Base-by-base conservation (phyloP, 306 rosid species). In the Rubus idaeus region DNA sequence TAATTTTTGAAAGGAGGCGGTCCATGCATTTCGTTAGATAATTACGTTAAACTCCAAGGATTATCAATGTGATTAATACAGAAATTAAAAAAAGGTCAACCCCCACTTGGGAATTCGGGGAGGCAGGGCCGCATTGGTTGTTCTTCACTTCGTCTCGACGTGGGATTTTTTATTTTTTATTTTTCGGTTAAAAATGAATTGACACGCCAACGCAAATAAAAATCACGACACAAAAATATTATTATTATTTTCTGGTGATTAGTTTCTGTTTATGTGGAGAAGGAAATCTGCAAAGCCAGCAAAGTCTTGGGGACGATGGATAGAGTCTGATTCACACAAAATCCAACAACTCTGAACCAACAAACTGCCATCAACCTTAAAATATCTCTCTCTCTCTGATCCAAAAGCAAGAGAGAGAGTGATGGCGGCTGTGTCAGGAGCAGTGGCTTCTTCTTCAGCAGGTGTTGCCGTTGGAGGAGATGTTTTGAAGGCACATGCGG, bases 401-500 rank as follows among this genome's bases (percentile, higher is more conserved):
- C 4, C 17, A 60, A 68, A 74, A 68, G 16, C 70, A 68, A 39
- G 68, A 21, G 69, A 42, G 57, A 62, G 62, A 39, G 78, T 44
- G 42, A 76, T 46, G 61, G 69, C 82, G 55, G 77, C 39, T 61
- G 67, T 13, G 61, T 10, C 60, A 73, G 90, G 86, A 35, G 64
- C 75, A 18, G 80, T 68, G 62, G 84, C 82, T 57, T 39, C 14
- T 39, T 18, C 68, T 44, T 63, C 76, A 58, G 86, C 58, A 51
- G 86, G 58, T 12, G 80, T 51, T 11, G 83, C 74, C 13, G 60
- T 57, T 5, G 70, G 78, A 0, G 87, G 78, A 67, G 93, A 91
- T 21, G 44, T 75, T 40, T 77, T 82, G 93, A 90, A 81, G 82
- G 94, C 98, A 21, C 97, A 94, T 74, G 65, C 84, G 65, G 91